Base-by-base conservation (phyloP, 1,284 basidiomycete genomes). In the Ustilago lituana region DNA sequence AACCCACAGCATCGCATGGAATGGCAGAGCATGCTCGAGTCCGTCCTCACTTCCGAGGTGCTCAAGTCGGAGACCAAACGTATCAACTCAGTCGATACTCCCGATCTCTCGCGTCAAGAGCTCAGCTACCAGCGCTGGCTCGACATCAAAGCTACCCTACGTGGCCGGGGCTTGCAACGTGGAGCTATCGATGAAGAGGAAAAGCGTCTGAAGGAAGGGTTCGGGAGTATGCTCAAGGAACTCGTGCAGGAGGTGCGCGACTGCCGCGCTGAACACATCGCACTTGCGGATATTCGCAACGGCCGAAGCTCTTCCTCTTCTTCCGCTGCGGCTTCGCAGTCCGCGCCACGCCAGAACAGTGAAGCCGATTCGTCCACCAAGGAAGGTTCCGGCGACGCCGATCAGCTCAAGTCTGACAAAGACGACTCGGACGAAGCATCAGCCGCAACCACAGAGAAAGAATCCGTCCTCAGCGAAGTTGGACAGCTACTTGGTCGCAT, bases 141-240 rank as follows among this genome's bases (percentile, higher is more conserved):
- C 69, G 92, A 91, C 56, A 88, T 98, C 41, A 89, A 93, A 38
- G 95, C 96, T 33, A 90, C 88, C 72, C 86, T 96, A 33, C 87
- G 92, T 73, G 90, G 90, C 3, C 48, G 72, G 15, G 64, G 63
- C 15, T 33, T 70, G 23, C 57, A 58, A 12, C 54, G 58, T 4
- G 86, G 90, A 46, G 88, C 90, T 3, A 88, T 91, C 38, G 89
- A 89, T 44, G 91, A 94, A 77, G 95, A 98, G 84, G 87, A 88
- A 71, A 88, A 87, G 76, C 87, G 87, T 52, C 85, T 97, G 39
- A 91, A 93, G 56, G 92, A 95, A 75, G 88, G 90, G 63, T 87
- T 94, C 61, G 84, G 91, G 65, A 87, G 90, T 53, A 87, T 87
- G 10, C 92, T 94, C 43, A 92, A 94, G 79, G 84, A 87, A 2